phyloP scores from a whole-genome alignment of 768 basidiomycete genomes.

The Melanogaster broomeanus region DNA sequence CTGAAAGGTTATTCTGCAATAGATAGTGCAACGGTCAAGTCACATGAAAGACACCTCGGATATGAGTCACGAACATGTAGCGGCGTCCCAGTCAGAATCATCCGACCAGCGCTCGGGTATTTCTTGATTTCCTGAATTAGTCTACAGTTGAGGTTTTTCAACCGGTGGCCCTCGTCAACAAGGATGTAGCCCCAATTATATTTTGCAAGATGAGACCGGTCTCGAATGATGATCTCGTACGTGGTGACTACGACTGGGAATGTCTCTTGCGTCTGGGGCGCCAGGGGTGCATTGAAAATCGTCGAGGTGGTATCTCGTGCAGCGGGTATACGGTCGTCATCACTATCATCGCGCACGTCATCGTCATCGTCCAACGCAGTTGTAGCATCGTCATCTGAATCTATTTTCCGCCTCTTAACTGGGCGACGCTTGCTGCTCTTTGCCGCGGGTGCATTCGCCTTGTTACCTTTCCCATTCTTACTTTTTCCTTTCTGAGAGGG shows the following conservation, averaged over 20 bases:
- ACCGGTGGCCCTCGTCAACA: conserved; percentile 92
- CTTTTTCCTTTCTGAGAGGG: conserved; percentile 18
- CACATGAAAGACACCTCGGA: background rate
- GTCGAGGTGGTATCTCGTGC: conserved; percentile 14
- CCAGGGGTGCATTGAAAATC: background rate
- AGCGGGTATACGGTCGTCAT: conserved; percentile 22
- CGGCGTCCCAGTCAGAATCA: conserved; percentile 96
- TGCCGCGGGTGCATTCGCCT: conserved; percentile 10
- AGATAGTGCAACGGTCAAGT: background rate
- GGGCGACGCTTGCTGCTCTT: conserved; percentile 6
- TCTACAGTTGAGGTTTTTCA: conserved; percentile 94
- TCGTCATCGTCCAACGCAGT: background rate
- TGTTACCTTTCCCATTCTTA: conserved; percentile 10
- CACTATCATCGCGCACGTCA: conserved; percentile 16
- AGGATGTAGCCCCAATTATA: conserved; percentile 92
- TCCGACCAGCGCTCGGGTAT: conserved; percentile 79
- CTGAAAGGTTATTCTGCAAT: conserved; percentile 91
- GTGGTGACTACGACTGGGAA: conserved; percentile 91
- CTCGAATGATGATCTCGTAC: conserved; percentile 90
- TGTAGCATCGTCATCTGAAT: conserved; percentile 1
- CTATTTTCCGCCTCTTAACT: conserved; percentile 24
- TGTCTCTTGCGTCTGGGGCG: conserved; percentile 27
- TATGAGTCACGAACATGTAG: conserved; percentile 65
- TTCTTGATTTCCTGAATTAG: conserved; percentile 90
- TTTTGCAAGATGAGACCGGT: conserved; percentile 62